These are phyloP conservation scores for Nasturtium officinale DNA, from an alignment of 345 rosid species.

Conservation along the genomic window DNA sequence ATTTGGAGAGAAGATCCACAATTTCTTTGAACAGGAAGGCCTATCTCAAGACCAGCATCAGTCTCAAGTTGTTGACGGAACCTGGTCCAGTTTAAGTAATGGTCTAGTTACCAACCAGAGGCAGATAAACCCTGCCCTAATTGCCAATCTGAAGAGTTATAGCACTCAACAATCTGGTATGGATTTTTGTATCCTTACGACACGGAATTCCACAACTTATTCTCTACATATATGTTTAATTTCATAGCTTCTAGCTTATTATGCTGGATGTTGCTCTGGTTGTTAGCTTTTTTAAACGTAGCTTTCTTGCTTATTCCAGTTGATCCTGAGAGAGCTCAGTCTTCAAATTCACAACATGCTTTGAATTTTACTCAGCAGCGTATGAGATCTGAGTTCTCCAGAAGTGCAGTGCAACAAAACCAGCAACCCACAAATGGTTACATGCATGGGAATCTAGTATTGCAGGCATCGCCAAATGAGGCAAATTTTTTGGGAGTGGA, in stretches of 20 bases:
- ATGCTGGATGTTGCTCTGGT: neutral
- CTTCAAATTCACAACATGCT: slow-evolving; percentile 62
- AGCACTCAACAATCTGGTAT: slow-evolving; percentile 69
- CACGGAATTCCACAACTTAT: neutral
- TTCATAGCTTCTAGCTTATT: slow-evolving; percentile 1
- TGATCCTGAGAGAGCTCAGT: slow-evolving; percentile 63
- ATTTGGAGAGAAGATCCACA: slow-evolving; percentile 87
- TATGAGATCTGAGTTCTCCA: slow-evolving; percentile 58
- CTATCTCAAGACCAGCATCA: slow-evolving; percentile 69
- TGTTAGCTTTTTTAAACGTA: slow-evolving; percentile 22
- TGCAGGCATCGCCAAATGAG: slow-evolving; percentile 60
- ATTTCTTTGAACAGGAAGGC: slow-evolving; percentile 78
- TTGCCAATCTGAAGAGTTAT: slow-evolving; percentile 61
- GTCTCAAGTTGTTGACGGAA: slow-evolving; percentile 60
- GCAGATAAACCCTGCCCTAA: slow-evolving; percentile 57
- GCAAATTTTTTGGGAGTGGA: slow-evolving; percentile 66
- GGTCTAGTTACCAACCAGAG: slow-evolving; percentile 65
- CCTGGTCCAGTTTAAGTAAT: slow-evolving; percentile 63
- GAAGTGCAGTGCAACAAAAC: slow-evolving; percentile 60
- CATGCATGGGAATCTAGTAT: slow-evolving; percentile 56
- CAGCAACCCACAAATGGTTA: slow-evolving; percentile 64
- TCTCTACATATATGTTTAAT: neutral
- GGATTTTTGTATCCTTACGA: slow-evolving; percentile 12
- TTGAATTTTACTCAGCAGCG: slow-evolving; percentile 55
- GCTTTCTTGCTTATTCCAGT: slow-evolving; percentile 51